phyloP scores from a whole-genome alignment of 2,329 filamentous ascomycete species.

The Saccharata proteae region DNA sequence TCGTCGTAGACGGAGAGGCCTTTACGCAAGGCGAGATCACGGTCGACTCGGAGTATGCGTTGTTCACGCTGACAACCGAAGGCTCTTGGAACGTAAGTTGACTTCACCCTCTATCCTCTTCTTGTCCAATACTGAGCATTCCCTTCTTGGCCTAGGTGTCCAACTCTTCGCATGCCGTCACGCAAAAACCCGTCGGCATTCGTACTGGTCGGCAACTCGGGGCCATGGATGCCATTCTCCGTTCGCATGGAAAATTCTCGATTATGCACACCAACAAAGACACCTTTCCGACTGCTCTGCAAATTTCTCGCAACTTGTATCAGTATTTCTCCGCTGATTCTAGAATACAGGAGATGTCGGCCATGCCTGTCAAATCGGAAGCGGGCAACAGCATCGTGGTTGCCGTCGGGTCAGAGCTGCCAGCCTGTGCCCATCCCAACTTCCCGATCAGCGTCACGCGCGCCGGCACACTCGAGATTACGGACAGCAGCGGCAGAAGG shows the following conservation, averaged over 20 bases:
- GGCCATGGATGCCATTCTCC: conserved; percentile 41
- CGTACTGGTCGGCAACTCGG: conserved; percentile 42
- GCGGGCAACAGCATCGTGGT: conserved; percentile 37
- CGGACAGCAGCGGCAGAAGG: conserved; percentile 14
- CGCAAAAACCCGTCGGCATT: too few relatives aligned
- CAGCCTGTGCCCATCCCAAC: conserved; percentile 11
- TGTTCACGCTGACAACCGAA: background rate
- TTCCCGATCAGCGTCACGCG: conserved; percentile 21
- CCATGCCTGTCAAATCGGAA: background rate
- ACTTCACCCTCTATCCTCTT: background rate
- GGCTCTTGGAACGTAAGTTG: background rate
- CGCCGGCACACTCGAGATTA: conserved; percentile 1
- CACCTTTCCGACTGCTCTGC: conserved; percentile 31
- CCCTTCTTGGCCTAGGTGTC: too few relatives aligned
- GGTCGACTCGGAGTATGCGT: too few relatives aligned
- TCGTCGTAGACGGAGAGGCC: conserved; percentile 17
- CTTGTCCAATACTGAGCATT: background rate
- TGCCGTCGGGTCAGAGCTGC: conserved; percentile 17
- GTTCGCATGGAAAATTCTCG: conserved; percentile 32
- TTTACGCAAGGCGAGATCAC: too few relatives aligned
- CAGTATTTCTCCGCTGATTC: conserved; percentile 47
- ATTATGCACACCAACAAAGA: conserved; percentile 26
- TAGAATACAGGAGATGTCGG: conserved; percentile 19
- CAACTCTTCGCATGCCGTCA: too few relatives aligned
- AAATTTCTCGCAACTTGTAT: conserved; percentile 44